A percentile compares a stretch with the other conserved stretches of the same genome.
Conservation (phyloP, 192 early-diverging fungal species). For the Umbelopsis sp. region DNA sequence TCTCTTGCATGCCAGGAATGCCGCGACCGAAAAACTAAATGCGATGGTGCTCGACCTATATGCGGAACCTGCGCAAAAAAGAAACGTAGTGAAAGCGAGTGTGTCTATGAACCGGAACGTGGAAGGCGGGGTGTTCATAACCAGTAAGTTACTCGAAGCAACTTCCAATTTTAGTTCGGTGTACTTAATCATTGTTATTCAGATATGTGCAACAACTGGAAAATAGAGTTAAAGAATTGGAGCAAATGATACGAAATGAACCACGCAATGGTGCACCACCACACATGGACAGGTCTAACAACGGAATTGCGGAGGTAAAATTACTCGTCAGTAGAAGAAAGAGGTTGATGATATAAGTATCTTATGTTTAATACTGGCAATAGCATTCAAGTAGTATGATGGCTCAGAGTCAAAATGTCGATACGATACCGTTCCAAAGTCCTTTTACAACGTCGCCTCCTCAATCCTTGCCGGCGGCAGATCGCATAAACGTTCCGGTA, state of each 20-base stretch:
- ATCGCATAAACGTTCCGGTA: too few relatives aligned
- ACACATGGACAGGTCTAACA: too few relatives aligned
- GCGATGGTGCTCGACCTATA: constrained; percentile 18
- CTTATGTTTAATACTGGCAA: too few relatives aligned
- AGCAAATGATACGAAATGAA: constrained; percentile 7
- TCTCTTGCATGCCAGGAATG: constrained; percentile 21
- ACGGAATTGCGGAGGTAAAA: too few relatives aligned
- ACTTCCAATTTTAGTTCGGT: not conserved
- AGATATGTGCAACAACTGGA: constrained; percentile 15
- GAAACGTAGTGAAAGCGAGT: not conserved
- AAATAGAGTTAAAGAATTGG: constrained; percentile 11
- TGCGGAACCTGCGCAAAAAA: constrained; percentile 19
- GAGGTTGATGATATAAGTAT: too few relatives aligned
- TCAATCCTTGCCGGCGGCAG: too few relatives aligned
- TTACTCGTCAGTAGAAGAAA: too few relatives aligned
- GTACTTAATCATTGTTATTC: not conserved
- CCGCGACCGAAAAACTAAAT: constrained; percentile 11
- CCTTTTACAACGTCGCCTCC: too few relatives aligned
- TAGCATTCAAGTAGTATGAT: too few relatives aligned
- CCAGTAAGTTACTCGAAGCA: not conserved
- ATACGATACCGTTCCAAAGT: too few relatives aligned
- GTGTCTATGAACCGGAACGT: constrained; percentile 20
- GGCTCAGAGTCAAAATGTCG: too few relatives aligned
- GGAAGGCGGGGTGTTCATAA: constrained; percentile 14
- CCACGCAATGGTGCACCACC: not conserved